phyloP scores from a whole-genome alignment of 148 eudicot species.

The Fagopyrum homotropicum region DNA sequence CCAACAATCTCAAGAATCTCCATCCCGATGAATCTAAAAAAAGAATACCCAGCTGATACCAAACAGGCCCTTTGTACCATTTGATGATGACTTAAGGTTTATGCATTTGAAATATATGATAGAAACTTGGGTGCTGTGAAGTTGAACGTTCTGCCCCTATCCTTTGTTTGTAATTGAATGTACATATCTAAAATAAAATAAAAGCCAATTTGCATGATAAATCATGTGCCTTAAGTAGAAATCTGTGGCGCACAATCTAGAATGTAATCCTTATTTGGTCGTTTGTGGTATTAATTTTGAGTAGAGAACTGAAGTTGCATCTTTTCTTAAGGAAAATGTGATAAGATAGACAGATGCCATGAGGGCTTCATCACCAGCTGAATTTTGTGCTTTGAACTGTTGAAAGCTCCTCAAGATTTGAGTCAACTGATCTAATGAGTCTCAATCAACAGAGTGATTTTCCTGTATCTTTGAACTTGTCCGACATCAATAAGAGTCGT shows the following conservation, averaged over 20 bases:
- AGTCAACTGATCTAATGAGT: slow-evolving; percentile 19
- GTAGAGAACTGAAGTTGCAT: slow-evolving; percentile 5
- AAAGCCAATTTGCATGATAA: not conserved
- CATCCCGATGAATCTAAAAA: too few relatives aligned
- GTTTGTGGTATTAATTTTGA: slow-evolving; percentile 2
- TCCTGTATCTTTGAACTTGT: slow-evolving; percentile 17
- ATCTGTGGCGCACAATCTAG: not conserved
- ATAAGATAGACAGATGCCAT: slow-evolving; percentile 8
- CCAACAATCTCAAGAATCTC: too few relatives aligned
- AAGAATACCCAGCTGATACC: too few relatives aligned
- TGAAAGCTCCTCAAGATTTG: slow-evolving; percentile 14
- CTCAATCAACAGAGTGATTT: slow-evolving; percentile 13
- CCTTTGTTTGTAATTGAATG: not conserved
- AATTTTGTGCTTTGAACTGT: not conserved
- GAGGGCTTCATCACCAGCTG: slow-evolving; percentile 10
- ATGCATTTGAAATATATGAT: not conserved
- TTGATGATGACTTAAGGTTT: too few relatives aligned
- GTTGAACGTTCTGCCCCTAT: not conserved
- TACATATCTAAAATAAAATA: not conserved
- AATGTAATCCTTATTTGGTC: not conserved
- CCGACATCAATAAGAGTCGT: slow-evolving; percentile 17
- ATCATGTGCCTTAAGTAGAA: not conserved
- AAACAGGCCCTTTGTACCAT: too few relatives aligned
- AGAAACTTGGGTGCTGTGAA: not conserved
- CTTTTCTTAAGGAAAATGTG: not conserved